Percentiles rank a stretch among this genome's conserved stretches.
These are phyloP conservation scores for Diaporthe vexans DNA, from an alignment of 2,329 filamentous ascomycete species.

Conservation along the genomic window DNA sequence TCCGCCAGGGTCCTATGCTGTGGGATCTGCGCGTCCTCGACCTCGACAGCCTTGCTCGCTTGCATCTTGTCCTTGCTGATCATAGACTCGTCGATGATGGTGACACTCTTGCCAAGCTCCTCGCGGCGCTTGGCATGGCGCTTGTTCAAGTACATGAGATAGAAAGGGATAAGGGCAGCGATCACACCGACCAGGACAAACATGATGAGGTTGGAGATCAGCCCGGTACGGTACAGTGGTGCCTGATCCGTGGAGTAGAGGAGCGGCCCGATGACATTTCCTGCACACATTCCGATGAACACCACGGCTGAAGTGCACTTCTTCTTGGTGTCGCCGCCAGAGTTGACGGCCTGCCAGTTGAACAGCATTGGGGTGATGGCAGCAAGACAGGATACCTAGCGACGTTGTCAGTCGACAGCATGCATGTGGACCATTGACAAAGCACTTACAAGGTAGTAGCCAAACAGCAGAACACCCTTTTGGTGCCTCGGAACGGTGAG, in stretches of 20 bases:
- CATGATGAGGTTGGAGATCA: constrained; percentile 72
- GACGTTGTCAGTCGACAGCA: background rate
- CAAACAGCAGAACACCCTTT: constrained; percentile 63
- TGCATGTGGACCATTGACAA: background rate
- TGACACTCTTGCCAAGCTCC: constrained; percentile 70
- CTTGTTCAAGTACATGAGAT: constrained; percentile 67
- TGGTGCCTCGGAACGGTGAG: constrained; percentile 61
- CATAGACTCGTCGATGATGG: constrained; percentile 69
- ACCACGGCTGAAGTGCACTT: constrained; percentile 75
- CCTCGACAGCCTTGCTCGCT: constrained; percentile 52
- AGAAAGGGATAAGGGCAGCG: constrained; percentile 56
- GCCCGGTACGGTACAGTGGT: constrained; percentile 68
- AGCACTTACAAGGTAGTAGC: constrained; percentile 61
- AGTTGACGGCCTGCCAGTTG: constrained; percentile 73
- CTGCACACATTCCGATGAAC: constrained; percentile 75
- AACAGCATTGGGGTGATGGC: constrained; percentile 68
- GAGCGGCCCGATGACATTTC: constrained; percentile 76
- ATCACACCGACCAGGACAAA: constrained; percentile 72
- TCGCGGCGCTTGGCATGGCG: constrained; percentile 68
- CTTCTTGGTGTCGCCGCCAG: constrained; percentile 78
- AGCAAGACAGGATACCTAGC: constrained; percentile 45
- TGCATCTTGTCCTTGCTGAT: constrained; percentile 63
- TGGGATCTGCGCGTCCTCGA: constrained; percentile 45
- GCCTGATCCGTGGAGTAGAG: constrained; percentile 73
- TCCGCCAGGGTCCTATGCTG: constrained; percentile 47